phyloP scores from a whole-genome alignment of 1,139 yeast genomes.

The Blastobotrys capitulatus region DNA sequence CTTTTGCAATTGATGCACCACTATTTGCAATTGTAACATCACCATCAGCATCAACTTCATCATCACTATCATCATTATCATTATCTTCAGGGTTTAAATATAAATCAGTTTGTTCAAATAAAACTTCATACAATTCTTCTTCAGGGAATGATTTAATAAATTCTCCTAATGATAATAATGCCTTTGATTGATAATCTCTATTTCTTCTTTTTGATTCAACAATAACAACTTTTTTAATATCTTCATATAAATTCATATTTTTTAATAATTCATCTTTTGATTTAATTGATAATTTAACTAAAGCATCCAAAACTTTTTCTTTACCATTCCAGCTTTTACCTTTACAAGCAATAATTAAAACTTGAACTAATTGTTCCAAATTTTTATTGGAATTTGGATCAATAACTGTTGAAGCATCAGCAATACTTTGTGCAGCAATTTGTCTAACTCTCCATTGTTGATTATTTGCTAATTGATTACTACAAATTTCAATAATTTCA shows the following conservation, averaged over 20 bases:
- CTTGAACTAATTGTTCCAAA: slow-evolving; percentile 41
- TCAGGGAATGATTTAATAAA: slow-evolving; percentile 28
- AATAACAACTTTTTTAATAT: slow-evolving; percentile 18
- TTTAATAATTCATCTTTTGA: slow-evolving; percentile 32
- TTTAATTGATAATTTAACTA: slow-evolving; percentile 53
- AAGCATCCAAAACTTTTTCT: slow-evolving; percentile 64
- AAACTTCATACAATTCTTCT: slow-evolving; percentile 31
- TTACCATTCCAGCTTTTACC: slow-evolving; percentile 92
- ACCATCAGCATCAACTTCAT: slow-evolving; percentile 28
- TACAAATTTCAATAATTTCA: slow-evolving; percentile 59
- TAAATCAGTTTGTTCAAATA: slow-evolving; percentile 32
- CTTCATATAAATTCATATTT: slow-evolving; percentile 14
- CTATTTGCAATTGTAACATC: slow-evolving; percentile 19
- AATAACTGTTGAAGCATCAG: slow-evolving; percentile 47
- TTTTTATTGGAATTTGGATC: slow-evolving; percentile 17
- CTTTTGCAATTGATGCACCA: slow-evolving; percentile 29
- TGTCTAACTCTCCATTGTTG: slow-evolving; percentile 62
- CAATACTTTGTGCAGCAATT: slow-evolving; percentile 66
- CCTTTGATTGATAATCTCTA: slow-evolving; percentile 50
- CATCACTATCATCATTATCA: slow-evolving; percentile 18
- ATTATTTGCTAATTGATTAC: slow-evolving; percentile 45
- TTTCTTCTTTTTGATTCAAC: slow-evolving; percentile 65
- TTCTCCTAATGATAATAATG: slow-evolving; percentile 26
- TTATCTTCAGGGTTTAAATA: slow-evolving; percentile 19
- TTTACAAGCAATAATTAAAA: slow-evolving; percentile 56